phyloP scores from a whole-genome alignment of 2,329 filamentous ascomycete genomes.

The Cladophialophora carrionii region DNA sequence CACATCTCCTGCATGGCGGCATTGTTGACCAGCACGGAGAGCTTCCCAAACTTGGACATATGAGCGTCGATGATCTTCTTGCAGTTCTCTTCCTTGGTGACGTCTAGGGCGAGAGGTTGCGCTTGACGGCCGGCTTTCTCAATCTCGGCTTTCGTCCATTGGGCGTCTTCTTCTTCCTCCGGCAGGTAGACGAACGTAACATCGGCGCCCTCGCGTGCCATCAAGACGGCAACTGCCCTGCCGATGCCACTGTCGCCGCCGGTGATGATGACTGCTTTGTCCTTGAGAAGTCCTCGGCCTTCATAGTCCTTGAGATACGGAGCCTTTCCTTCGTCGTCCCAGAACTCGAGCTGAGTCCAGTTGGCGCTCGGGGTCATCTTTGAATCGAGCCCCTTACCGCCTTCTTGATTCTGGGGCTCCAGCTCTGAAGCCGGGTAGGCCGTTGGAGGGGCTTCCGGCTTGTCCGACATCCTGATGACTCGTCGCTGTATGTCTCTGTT shows the following conservation, averaged over 20 bases:
- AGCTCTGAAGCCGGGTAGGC: slow-evolving; percentile 29
- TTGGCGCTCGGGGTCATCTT: slow-evolving; percentile 32
- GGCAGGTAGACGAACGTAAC: slow-evolving; percentile 60
- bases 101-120: slow-evolving; percentile 54
- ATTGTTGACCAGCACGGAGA: slow-evolving; percentile 59
- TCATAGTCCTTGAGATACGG: slow-evolving; percentile 43
- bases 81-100: slow-evolving; percentile 57
- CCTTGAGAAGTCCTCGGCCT: slow-evolving; percentile 56
- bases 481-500: background rate
- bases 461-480: slow-evolving; percentile 10
- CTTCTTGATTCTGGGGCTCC: slow-evolving; percentile 30
- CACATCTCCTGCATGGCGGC: slow-evolving; percentile 58
- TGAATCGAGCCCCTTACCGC: slow-evolving; percentile 31
- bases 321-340: slow-evolving; percentile 33
- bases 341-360: slow-evolving; percentile 35
- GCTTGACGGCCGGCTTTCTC: slow-evolving; percentile 56
- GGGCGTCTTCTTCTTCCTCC: slow-evolving; percentile 60
- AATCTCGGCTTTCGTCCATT: slow-evolving; percentile 58
- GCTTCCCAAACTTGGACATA: slow-evolving; percentile 51
- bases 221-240: slow-evolving; percentile 58
- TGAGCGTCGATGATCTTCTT: slow-evolving; percentile 58
- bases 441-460: slow-evolving; percentile 27
- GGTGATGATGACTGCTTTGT: slow-evolving; percentile 58
- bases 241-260: slow-evolving; percentile 63
- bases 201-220: slow-evolving; percentile 62